These are phyloP conservation scores for Phaeophleospora eucalypticola DNA, from an alignment of 2,329 filamentous ascomycete genomes.

Conservation along the genomic window DNA sequence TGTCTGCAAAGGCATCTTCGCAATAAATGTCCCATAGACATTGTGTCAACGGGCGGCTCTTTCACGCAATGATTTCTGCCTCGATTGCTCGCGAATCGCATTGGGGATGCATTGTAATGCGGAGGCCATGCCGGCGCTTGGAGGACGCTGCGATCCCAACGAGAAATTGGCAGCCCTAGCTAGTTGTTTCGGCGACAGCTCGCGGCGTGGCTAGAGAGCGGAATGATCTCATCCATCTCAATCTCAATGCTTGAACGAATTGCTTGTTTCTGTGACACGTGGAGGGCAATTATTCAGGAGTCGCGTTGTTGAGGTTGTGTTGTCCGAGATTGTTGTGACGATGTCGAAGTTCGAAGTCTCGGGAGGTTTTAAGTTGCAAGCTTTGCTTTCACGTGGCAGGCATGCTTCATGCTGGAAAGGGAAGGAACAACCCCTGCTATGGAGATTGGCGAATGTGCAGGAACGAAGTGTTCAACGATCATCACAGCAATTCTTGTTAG, in stretches of 20 bases:
- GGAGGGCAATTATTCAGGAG: not conserved
- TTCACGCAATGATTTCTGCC: too few species aligned
- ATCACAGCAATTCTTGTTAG: too few species aligned
- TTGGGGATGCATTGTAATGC: not conserved
- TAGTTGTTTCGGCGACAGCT: not conserved
- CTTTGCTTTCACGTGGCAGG: too few species aligned
- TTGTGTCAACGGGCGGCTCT: too few species aligned
- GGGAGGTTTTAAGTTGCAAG: not conserved
- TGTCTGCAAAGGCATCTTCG: too few species aligned
- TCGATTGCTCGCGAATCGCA: too few species aligned
- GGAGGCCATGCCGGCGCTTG: not conserved
- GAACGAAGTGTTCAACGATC: too few species aligned
- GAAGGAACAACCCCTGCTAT: not conserved
- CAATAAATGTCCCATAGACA: too few species aligned
- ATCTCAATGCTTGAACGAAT: not conserved
- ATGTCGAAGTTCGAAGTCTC: not conserved
- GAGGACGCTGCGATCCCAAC: not conserved
- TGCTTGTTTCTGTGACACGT: not conserved
- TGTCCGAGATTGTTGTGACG: not conserved
- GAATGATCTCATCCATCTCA: not conserved
- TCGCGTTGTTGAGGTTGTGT: not conserved
- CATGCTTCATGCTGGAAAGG: not conserved
- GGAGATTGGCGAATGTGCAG: not conserved
- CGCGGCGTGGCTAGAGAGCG: not conserved
- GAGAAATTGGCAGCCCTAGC: not conserved